Evolutionary conservation across 2,329 filamentous ascomycete species (phyloP).

Genomic region (Peltaster fructicola): DNA sequence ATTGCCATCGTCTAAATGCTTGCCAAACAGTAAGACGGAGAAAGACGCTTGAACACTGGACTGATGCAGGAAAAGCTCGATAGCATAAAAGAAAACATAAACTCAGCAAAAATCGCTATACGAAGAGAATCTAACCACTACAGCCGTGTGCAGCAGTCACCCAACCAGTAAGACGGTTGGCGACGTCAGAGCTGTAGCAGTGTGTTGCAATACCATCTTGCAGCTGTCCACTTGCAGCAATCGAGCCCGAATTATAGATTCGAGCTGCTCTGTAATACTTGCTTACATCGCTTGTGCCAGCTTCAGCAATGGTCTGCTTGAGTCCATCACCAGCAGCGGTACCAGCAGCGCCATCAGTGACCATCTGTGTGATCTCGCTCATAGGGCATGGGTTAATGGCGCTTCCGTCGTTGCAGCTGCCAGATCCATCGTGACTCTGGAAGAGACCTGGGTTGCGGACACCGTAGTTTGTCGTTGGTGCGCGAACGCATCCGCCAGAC

Average conservation of each 20-base stretch:
- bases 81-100: too few relatives aligned
- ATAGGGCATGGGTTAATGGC: conserved; percentile 23
- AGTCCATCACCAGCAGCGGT: conserved; percentile 26
- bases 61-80: too few relatives aligned
- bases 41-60: too few relatives aligned
- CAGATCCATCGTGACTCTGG: conserved; percentile 26
- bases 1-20: too few relatives aligned
- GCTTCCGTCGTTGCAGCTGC: conserved; percentile 20
- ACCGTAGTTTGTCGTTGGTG: conserved; percentile 24
- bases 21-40: too few relatives aligned
- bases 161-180: conserved; percentile 31
- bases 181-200: conserved; percentile 37
- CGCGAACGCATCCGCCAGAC: conserved; percentile 29
- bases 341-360: conserved; percentile 27
- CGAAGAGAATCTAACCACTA: conserved; percentile 4
- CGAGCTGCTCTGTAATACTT: conserved; percentile 33
- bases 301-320: conserved; percentile 20
- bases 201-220: conserved; percentile 29
- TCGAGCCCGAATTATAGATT: conserved; percentile 32
- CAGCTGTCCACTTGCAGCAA: conserved; percentile 19
- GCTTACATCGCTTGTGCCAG: conserved; percentile 17
- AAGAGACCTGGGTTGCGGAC: conserved; percentile 30
- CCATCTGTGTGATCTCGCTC: conserved; percentile 23
- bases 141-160: conserved; percentile 10
- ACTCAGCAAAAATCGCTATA: not conserved